A percentile compares a stretch with the other conserved stretches of the same genome.
phyloP scores from a whole-genome alignment of 2,329 filamentous ascomycete genomes.

The Penicillium expansum region DNA sequence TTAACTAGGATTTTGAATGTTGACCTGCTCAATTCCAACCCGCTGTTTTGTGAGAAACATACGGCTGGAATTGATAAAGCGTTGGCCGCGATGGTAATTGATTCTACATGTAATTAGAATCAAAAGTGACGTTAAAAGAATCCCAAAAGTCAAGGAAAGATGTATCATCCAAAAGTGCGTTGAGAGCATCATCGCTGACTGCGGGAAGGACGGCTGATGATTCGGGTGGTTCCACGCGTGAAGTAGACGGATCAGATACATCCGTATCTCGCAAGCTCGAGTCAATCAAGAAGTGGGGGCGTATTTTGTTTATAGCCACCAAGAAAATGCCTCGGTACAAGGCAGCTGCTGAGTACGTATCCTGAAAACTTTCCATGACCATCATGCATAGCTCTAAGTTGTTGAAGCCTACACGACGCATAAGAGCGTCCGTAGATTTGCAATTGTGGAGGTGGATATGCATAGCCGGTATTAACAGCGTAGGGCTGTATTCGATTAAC shows the following conservation, averaged over 20 bases:
- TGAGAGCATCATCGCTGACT: conserved; percentile 7
- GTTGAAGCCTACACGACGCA: conserved; percentile 28
- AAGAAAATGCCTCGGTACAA: conserved; percentile 28
- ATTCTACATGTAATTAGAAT: not conserved
- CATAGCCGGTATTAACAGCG: conserved; percentile 33
- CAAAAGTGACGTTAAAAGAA: not conserved
- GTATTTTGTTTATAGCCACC: conserved; percentile 24
- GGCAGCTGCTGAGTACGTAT: conserved; percentile 25
- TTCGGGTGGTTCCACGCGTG: not conserved
- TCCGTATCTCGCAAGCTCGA: not conserved
- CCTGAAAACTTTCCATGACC: conserved; percentile 31
- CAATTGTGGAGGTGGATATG: conserved; percentile 32
- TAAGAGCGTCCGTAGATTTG: conserved; percentile 23
- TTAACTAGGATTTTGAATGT: not conserved
- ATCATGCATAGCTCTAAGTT: conserved; percentile 35
- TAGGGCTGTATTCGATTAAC: conserved; percentile 13
- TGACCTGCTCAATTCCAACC: not conserved
- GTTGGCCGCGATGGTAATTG: not conserved
- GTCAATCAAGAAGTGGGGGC: not conserved
- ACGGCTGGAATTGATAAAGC: not conserved
- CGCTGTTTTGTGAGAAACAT: not conserved
- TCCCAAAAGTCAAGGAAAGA: conserved; percentile 28
- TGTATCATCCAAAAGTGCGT: conserved; percentile 23
- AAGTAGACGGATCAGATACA: not conserved
- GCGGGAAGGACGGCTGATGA: not conserved